Conservation (phyloP, 2,329 filamentous ascomycete species). For the Ceratocystis lukuohia region DNA sequence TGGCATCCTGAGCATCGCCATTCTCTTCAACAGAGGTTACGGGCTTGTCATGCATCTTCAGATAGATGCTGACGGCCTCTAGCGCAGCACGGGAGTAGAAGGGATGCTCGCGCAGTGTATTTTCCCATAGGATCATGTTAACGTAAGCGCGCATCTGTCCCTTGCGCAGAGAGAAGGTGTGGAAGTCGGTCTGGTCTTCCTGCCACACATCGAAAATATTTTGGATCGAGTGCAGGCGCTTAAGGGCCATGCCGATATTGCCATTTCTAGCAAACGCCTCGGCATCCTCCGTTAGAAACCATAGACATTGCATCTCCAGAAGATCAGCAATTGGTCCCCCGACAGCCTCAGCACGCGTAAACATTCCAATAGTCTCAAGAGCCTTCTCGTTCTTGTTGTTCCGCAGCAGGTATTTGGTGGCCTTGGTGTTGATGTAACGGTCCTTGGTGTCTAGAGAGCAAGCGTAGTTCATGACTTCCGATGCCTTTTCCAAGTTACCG, state of each 20-base stretch:
- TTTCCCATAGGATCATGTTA: slow-evolving; percentile 95
- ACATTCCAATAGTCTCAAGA: slow-evolving; percentile 78
- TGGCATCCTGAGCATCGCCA: slow-evolving; percentile 53
- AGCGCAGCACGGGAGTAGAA: slow-evolving; percentile 80
- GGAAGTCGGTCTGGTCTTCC: slow-evolving; percentile 98
- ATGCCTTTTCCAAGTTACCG: slow-evolving; percentile 65
- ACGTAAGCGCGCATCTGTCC: slow-evolving; percentile 90
- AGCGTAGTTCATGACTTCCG: slow-evolving; percentile 78
- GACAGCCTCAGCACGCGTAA: slow-evolving; percentile 79
- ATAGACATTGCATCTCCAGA: slow-evolving; percentile 96
- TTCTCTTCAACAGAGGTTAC: slow-evolving; percentile 38
- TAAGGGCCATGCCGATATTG: slow-evolving; percentile 73
- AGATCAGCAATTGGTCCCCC: slow-evolving; percentile 83
- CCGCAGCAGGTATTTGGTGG: slow-evolving; percentile 88
- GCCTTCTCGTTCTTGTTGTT: slow-evolving; percentile 83
- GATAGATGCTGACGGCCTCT: slow-evolving; percentile 66
- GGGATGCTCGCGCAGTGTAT: slow-evolving; percentile 78
- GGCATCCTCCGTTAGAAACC: slow-evolving; percentile 92
- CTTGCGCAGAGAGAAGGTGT: slow-evolving; percentile 92
- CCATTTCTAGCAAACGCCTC: slow-evolving; percentile 74
- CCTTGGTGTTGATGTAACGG: slow-evolving; percentile 96
- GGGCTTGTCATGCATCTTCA: slow-evolving; percentile 64
- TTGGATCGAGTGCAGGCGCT: slow-evolving; percentile 76
- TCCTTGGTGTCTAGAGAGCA: slow-evolving; percentile 77
- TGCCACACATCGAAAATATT: slow-evolving; percentile 96